Base-by-base conservation (phyloP, 2,329 filamentous ascomycete species). In the Hyphodiscus sp. region DNA sequence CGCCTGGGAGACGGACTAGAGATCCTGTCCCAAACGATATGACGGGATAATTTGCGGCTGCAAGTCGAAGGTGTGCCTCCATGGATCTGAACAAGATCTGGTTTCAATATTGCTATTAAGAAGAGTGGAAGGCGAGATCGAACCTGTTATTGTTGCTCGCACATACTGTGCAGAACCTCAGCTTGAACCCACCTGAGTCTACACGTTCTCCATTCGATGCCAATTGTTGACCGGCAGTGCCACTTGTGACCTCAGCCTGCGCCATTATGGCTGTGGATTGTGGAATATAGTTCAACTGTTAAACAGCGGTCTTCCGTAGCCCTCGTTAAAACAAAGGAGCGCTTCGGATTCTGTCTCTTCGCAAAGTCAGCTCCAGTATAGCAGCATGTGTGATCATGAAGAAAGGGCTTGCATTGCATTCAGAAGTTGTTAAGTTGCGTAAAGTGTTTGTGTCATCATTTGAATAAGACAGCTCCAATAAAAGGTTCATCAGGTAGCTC, bases 141-240 rank as follows among this genome's bases (percentile, higher is more conserved):
- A 77, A 95, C 83, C 94, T 85, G 68, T 99, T 99, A 71, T 99
- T 91, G 66, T 99, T 99, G 66, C 91, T 96, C 8, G 94, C 94
- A 73, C 94, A 99, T n/a, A 99, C 92, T 2, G 94, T 97, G 76
- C 91, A 96, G 73, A 97, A 96, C 68, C 89, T 95, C 58, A 99
- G 80, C 73, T 94, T 96, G 78, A 85, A 96, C 50, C 78, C 81
- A n/a, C 58, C 61, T 48, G 58, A 55, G 51, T 68, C 64, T 54
- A 43, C 50, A 8, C 58, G 52, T 45, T 61, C 58, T 30, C 58
- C 60, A 50, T 64, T 63, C 18, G 58, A 51, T 38, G 51, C 2
- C n/a, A 49, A 23, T 19, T 54, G 54, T 41, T 46, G 30, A 33
- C 41, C 20, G 16, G 52, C 53, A 50, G 51, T 50, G 15, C 56